Conservation (phyloP, 148 eudicot genomes). For the Arbutus unedo region DNA sequence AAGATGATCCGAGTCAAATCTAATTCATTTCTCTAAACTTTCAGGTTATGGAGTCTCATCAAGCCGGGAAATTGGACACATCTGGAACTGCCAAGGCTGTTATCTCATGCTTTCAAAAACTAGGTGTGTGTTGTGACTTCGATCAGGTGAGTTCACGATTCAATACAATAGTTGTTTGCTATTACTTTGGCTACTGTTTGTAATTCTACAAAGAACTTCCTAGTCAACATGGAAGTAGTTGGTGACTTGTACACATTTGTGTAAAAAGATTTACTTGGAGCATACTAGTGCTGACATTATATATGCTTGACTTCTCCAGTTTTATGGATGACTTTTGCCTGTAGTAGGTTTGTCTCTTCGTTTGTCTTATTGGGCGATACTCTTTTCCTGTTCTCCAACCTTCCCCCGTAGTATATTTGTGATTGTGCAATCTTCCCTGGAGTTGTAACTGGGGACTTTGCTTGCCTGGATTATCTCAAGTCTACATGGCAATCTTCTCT, state of each 20-base stretch:
- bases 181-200: not conserved
- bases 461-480: not conserved
- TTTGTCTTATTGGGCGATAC: not conserved
- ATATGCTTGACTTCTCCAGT: not conserved
- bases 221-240: not conserved
- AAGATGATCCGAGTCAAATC: not conserved
- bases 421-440: not conserved
- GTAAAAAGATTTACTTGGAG: not conserved
- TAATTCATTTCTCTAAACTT: conserved; percentile 14
- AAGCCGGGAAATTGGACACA: conserved; percentile 69
- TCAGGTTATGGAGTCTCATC: conserved; percentile 94
- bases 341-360: not conserved
- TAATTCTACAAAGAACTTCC: not conserved
- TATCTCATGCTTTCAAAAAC: conserved; percentile 86
- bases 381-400: not conserved
- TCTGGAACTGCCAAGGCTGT: conserved; percentile 99
- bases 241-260: not conserved
- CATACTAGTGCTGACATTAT: not conserved
- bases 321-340: not conserved
- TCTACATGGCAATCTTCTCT: not conserved
- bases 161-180: not conserved
- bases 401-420: too few species aligned
- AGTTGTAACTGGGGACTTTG: not conserved
- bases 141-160: conserved; percentile 49
- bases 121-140: conserved; percentile 68